Percentiles rank a stretch among this genome's conserved stretches.
These are phyloP conservation scores for Purshia tridentata DNA, from an alignment of 306 rosid genomes.

Conservation along the genomic window DNA sequence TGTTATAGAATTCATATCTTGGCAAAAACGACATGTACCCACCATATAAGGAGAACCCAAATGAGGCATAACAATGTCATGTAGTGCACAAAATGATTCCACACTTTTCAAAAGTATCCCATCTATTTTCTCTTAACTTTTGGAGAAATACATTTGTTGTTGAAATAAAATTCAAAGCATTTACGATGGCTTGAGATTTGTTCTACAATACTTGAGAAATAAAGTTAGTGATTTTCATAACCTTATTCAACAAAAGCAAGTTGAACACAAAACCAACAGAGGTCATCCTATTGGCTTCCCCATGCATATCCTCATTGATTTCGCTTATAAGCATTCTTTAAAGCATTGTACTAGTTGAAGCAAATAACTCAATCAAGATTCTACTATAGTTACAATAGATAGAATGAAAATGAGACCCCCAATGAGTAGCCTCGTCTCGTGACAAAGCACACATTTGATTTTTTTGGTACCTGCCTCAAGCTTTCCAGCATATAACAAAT, in stretches of 20 bases:
- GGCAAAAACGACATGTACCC: neutral
- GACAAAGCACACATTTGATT: too few relatives aligned
- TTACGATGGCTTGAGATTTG: neutral
- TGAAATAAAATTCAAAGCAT: neutral
- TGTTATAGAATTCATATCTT: neutral
- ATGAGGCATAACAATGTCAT: neutral
- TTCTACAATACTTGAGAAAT: neutral
- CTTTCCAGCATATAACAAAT: too few relatives aligned
- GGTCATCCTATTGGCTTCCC: too few relatives aligned
- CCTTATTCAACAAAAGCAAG: neutral
- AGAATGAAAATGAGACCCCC: too few relatives aligned
- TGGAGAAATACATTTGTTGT: neutral
- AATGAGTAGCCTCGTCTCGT: too few relatives aligned
- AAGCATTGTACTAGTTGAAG: too few relatives aligned
- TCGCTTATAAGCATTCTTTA: too few relatives aligned
- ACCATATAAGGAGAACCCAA: neutral
- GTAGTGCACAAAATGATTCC: neutral
- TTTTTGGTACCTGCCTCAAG: too few relatives aligned
- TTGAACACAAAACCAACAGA: neutral
- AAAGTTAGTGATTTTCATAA: neutral
- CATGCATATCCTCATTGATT: too few relatives aligned
- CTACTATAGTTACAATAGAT: too few relatives aligned
- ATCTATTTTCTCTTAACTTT: neutral
- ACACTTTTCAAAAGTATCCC: neutral
- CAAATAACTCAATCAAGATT: too few relatives aligned